Evolutionary conservation across 257 asterid species (phyloP).

Genomic region (Solanum arcanum): DNA sequence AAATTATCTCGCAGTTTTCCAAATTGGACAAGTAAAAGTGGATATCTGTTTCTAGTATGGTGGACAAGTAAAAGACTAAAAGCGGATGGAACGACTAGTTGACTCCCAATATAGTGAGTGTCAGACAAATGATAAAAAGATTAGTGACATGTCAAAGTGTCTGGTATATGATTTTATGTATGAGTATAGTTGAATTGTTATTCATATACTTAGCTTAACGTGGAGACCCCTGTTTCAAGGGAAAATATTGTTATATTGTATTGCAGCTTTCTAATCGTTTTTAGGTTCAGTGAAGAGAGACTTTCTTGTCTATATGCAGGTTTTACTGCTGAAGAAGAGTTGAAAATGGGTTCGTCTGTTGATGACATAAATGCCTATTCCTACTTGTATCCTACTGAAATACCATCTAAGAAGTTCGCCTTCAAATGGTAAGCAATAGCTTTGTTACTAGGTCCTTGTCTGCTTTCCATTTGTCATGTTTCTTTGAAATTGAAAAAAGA

Average conservation of each 20-base stretch:
- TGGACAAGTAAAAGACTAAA: not conserved
- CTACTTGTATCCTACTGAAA: slow-evolving; percentile 52
- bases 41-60: not conserved
- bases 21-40: not conserved
- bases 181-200: not conserved
- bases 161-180: not conserved
- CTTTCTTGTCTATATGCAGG: slow-evolving; percentile 23
- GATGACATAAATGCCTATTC: slow-evolving; percentile 90
- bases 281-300: not conserved
- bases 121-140: not conserved
- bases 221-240: not conserved
- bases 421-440: slow-evolving; percentile 66
- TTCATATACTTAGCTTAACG: not conserved
- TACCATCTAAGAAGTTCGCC: slow-evolving; percentile 51
- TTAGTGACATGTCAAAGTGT: not conserved
- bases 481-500: not conserved
- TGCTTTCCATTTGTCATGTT: not conserved
- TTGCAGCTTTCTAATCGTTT: not conserved
- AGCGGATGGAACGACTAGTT: not conserved
- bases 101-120: not conserved
- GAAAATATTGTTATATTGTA: not conserved
- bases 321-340: slow-evolving; percentile 48
- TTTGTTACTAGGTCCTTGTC: not conserved
- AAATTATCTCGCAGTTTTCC: too few relatives aligned
- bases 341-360: slow-evolving; percentile 43